Evolutionary conservation across 345 rosid genomes (phyloP), one percentile per base, ranked within the genome.

Genomic region (Gossypioides kirkii): DNA sequence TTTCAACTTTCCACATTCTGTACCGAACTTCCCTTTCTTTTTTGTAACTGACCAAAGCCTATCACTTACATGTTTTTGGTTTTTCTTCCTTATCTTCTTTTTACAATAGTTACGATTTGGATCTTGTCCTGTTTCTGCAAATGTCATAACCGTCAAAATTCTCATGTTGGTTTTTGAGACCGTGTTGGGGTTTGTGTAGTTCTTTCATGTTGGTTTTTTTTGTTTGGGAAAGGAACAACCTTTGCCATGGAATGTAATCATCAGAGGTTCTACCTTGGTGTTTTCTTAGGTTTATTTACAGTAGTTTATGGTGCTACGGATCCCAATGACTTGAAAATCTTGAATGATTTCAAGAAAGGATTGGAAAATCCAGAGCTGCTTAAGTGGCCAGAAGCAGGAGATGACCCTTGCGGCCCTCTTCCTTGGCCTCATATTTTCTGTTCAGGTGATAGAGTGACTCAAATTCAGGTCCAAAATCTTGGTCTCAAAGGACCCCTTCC

Each of bases 401-500:
- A 76, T 22, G 91, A 91, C 76, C 96, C 91, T 0, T 91, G 96
- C 78, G 93, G 93, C 2, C 72, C 81, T 61, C 78, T 76, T 9
- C 41, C 58, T 2, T 91, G 93, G 96, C 81, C 84, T 22, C 84
- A 86, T 76, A 85, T 91, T 22, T 75, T 50, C 75, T 91, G 96
- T 72, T 32, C 70, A 28, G 84, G 76, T 70, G 52, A 82, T 22
- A 77, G 91, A 76, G 87, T 91, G 25, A 22, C 88, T 17, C 89
- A 88, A 76, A 91, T 91, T 79, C 87, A 88, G 77, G 90, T 91
- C 58, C 89, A 87, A 69, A 70, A 70, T 36, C 54, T 87, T 70
- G 88, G 87, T 43, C 79, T 91, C 79, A 79, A 80, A 49, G 96
- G 96, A 8, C 61, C 87, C 70, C 77, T 91, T 70, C 93, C 96